Percentiles rank a stretch among this genome's conserved stretches.
phyloP scores from a whole-genome alignment of 2,329 filamentous ascomycete species.

The Colletotrichum agaves region DNA sequence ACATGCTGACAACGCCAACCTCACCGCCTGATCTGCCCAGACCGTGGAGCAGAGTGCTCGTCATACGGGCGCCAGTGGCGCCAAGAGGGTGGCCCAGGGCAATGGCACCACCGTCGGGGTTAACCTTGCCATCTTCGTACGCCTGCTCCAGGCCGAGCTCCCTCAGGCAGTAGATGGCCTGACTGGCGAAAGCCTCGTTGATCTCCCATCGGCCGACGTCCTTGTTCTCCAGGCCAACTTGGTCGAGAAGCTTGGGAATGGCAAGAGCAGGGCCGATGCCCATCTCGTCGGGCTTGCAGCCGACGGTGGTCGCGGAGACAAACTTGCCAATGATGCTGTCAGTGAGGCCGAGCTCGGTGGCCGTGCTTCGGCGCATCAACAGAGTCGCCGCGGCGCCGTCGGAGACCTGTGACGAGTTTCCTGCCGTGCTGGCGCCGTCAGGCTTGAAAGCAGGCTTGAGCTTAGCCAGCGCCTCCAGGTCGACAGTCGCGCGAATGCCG shows the following conservation, averaged over 20 bases:
- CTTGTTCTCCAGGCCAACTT: slow-evolving; percentile 71
- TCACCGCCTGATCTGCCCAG: slow-evolving; percentile 76
- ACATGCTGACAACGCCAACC: slow-evolving; percentile 89
- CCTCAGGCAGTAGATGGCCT: slow-evolving; percentile 76
- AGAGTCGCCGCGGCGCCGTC: slow-evolving; percentile 88
- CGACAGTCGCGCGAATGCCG: slow-evolving; percentile 78
- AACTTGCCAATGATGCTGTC: slow-evolving; percentile 83
- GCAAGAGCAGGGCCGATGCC: slow-evolving; percentile 88
- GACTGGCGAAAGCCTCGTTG: slow-evolving; percentile 83
- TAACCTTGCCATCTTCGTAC: slow-evolving; percentile 76
- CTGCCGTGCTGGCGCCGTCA: slow-evolving; percentile 83
- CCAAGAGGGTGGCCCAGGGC: slow-evolving; percentile 93
- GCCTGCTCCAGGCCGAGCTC: slow-evolving; percentile 72
- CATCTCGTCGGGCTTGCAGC: slow-evolving; percentile 93
- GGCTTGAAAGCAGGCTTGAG: slow-evolving; percentile 88
- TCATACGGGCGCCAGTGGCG: slow-evolving; percentile 85
- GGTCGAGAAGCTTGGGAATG: slow-evolving; percentile 82
- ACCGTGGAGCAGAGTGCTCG: slow-evolving; percentile 76
- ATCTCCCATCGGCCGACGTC: slow-evolving; percentile 93
- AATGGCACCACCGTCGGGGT: slow-evolving; percentile 93
- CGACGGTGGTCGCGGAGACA: slow-evolving; percentile 78
- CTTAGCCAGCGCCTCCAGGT: slow-evolving; percentile 75
- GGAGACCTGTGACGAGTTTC: slow-evolving; percentile 86
- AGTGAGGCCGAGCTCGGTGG: slow-evolving; percentile 75
- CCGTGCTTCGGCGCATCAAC: slow-evolving; percentile 86